Evolutionary conservation across 768 basidiomycete genomes (phyloP).

Genomic region (Sistotremastrum suecicum): DNA sequence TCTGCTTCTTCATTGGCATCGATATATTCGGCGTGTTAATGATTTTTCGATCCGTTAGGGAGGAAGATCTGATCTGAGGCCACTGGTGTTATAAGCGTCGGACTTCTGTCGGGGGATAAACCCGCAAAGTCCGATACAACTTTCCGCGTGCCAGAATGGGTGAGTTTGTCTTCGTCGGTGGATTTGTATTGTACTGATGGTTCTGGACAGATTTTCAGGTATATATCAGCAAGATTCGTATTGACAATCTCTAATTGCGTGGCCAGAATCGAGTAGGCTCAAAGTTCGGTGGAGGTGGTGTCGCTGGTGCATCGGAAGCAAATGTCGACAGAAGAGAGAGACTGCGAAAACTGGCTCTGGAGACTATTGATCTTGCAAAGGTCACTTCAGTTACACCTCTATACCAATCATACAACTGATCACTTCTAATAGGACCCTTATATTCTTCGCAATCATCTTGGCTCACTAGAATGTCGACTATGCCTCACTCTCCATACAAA

Average conservation of each 20-base stretch:
- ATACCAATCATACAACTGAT: not conserved
- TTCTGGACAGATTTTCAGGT: constrained; percentile 3
- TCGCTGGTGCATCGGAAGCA: constrained; percentile 87
- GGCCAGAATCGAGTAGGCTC: constrained; percentile 86
- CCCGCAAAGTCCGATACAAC: too few relatives aligned
- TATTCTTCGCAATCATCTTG: constrained; percentile 96
- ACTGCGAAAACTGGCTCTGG: constrained; percentile 84
- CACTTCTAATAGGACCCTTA: constrained; percentile 65
- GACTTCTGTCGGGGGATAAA: too few relatives aligned
- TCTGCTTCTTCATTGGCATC: too few relatives aligned
- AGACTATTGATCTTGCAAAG: constrained; percentile 97
- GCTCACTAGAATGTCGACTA: constrained; percentile 94
- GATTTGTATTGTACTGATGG: not conserved
- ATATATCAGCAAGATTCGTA: not conserved
- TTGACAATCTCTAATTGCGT: not conserved
- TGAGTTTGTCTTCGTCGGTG: not conserved
- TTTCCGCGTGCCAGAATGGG: not conserved
- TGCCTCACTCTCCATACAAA: constrained; percentile 98
- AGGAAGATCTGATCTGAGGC: too few relatives aligned
- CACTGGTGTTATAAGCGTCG: too few relatives aligned
- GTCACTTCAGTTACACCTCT: constrained; percentile 14
- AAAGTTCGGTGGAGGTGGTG: constrained; percentile 93
- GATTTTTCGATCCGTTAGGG: too few relatives aligned
- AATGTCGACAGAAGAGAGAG: constrained; percentile 94
- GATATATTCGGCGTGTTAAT: too few relatives aligned